Conservation (phyloP, 345 rosid genomes). For the Salix viminalis region DNA sequence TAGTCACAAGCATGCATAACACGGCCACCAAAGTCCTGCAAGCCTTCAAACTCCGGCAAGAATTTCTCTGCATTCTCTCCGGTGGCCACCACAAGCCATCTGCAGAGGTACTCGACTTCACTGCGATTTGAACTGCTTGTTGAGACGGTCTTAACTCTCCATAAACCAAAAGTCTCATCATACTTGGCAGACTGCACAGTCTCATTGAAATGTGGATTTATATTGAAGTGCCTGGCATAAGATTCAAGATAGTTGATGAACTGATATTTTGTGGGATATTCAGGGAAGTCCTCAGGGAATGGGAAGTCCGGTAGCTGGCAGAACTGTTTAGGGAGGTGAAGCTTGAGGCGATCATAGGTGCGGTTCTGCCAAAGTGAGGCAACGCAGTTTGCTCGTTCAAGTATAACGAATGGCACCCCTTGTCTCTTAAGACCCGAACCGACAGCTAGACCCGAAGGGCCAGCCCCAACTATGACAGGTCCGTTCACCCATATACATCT, state of each 20-base stretch:
- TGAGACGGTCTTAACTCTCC: slow-evolving; percentile 63
- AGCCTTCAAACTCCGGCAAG: slow-evolving; percentile 68
- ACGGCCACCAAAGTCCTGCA: slow-evolving; percentile 51
- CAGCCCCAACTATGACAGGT: slow-evolving; percentile 83
- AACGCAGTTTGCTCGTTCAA: slow-evolving; percentile 72
- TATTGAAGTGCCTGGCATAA: slow-evolving; percentile 56
- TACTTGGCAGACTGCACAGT: slow-evolving; percentile 67
- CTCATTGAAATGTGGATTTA: slow-evolving; percentile 60
- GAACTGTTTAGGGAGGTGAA: slow-evolving; percentile 82
- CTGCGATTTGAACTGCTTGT: slow-evolving; percentile 24
- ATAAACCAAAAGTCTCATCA: slow-evolving; percentile 57
- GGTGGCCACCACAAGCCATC: slow-evolving; percentile 82
- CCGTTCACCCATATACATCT: slow-evolving; percentile 84
- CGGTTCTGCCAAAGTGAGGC: slow-evolving; percentile 86
- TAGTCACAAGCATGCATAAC: slow-evolving; percentile 71
- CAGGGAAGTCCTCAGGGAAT: slow-evolving; percentile 63
- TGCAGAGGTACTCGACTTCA: slow-evolving; percentile 68
- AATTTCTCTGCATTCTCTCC: slow-evolving; percentile 90
- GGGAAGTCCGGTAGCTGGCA: slow-evolving; percentile 64
- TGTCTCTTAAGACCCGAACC: slow-evolving; percentile 59
- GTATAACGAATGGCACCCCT: slow-evolving; percentile 72
- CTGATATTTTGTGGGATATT: slow-evolving; percentile 70
- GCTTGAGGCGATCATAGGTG: slow-evolving; percentile 79
- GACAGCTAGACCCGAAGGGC: slow-evolving; percentile 76
- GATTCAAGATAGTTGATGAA: slow-evolving; percentile 66